Percentiles rank a stretch among this genome's conserved stretches.
phyloP scores from a whole-genome alignment of 306 rosid species.

The Quercus engelmannii region DNA sequence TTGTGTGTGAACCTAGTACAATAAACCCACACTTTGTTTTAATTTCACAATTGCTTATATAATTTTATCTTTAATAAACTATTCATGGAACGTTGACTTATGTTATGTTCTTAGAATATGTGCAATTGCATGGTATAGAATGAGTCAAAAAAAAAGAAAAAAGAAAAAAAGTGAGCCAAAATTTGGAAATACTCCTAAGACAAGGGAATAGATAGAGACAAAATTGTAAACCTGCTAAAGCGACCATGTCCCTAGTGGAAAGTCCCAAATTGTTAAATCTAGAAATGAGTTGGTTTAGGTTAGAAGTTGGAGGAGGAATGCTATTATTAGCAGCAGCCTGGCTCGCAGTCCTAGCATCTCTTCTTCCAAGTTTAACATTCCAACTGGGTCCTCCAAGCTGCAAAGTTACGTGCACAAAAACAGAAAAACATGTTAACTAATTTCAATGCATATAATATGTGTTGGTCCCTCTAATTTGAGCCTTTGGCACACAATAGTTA shows the following conservation, averaged over 20 bases:
- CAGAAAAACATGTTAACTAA: neutral
- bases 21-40: neutral
- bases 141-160: neutral
- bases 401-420: neutral
- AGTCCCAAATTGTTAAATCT: constrained; percentile 62
- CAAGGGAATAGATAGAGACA: neutral
- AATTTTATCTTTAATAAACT: no score
- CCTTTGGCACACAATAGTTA: no score
- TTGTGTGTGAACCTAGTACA: constrained; percentile 63
- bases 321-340: constrained; percentile 61
- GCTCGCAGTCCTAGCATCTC: constrained; percentile 71
- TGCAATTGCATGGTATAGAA: no score
- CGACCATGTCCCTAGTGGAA: constrained; percentile 74
- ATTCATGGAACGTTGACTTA: no score
- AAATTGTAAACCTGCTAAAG: constrained; percentile 51
- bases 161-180: no score
- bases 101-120: no score
- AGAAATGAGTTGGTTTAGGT: constrained; percentile 57
- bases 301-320: constrained; percentile 70
- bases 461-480: no score
- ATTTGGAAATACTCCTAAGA: no score
- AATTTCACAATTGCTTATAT: no score
- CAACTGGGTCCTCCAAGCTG: constrained; percentile 87
- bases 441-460: no score
- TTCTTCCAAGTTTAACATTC: constrained; percentile 84